Base-by-base conservation (phyloP, 306 rosid genomes). In the Prunus persica region DNA sequence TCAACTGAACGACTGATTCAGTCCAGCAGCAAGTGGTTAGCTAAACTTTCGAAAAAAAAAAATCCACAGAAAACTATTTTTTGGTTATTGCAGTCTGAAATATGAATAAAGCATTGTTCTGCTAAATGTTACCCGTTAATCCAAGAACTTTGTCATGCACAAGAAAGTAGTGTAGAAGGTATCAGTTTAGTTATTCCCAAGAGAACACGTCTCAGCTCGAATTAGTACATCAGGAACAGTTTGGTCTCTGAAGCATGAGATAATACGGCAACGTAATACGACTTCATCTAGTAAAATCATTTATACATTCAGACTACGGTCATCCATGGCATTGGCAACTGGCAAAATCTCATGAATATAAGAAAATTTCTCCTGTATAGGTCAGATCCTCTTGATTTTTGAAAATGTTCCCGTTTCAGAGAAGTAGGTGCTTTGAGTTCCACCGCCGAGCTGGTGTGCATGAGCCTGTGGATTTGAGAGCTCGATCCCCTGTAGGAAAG, bases 401-500 rank as follows among this genome's bases (percentile, higher is more conserved):
- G 99, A 95, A 80, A 95, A 95, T 2, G 97, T 89, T 79, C 97
- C 97, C 3, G 96, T 92, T 89, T 95, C 99, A 13, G 97, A 95
- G 75, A 95, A 92, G 80, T 95, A 95, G 22, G 99, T 92, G 84
- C 97, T 92, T 75, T 92, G 98, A 64, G 93, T 91, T 83, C 98
- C 99, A 72, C 90, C 81, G 27, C 97, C 99, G 80, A 95, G 93
- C 85, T 92, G 98, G 82, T 94, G 93, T 24, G 89, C 90, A 84
- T 89, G 96, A 72, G 97, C 99, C 86, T 95, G 97, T 51, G 97
- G 99, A 82, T 95, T 95, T 11, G 97, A 69, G 58, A 95, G 96
- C 87, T 95, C 97, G 60, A 92, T 95, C 18, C 99, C 99, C 97
- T 95, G 91, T 38, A 81, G 2, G 12, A 27, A 27, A 19, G 58